Conservation (phyloP, 2,329 filamentous ascomycete species). For the Sporothrix euskadiensis region DNA sequence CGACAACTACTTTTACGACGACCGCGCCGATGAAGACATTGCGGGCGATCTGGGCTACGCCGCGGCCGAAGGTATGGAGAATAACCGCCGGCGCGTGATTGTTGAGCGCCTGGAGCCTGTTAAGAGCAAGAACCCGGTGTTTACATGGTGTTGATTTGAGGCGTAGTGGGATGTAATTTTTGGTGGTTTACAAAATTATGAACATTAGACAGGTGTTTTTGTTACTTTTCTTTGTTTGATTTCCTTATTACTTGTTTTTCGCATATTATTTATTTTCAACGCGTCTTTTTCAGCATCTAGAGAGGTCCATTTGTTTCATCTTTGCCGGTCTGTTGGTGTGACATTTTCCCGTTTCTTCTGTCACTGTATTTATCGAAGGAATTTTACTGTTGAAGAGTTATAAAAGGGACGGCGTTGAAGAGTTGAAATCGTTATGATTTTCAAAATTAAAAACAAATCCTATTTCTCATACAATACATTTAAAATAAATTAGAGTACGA, state of each 20-base stretch:
- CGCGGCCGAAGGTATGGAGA: slow-evolving; percentile 90
- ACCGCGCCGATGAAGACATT: slow-evolving; percentile 76
- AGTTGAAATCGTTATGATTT: no score
- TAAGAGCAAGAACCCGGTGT: slow-evolving; percentile 92
- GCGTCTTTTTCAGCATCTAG: not conserved
- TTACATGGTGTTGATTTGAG: slow-evolving; percentile 83
- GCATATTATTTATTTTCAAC: not conserved
- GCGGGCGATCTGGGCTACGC: slow-evolving; percentile 95
- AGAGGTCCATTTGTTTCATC: not conserved
- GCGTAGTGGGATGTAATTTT: not conserved
- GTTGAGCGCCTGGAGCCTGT: slow-evolving; percentile 94
- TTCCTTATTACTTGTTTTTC: not conserved
- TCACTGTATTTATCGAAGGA: not conserved
- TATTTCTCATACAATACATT: no score
- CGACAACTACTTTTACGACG: slow-evolving; percentile 40
- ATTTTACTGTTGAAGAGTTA: not conserved
- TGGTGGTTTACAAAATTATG: not conserved
- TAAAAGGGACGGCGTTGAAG: no score
- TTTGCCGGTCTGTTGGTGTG: not conserved
- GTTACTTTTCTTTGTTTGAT: not conserved
- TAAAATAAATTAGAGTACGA: no score
- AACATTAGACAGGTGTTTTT: not conserved
- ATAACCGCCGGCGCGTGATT: slow-evolving; percentile 88
- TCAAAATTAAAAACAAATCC: no score
- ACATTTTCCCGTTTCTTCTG: not conserved